Evolutionary conservation across 2,329 filamentous ascomycete species (phyloP).

Genomic region (Helotiales sp.): DNA sequence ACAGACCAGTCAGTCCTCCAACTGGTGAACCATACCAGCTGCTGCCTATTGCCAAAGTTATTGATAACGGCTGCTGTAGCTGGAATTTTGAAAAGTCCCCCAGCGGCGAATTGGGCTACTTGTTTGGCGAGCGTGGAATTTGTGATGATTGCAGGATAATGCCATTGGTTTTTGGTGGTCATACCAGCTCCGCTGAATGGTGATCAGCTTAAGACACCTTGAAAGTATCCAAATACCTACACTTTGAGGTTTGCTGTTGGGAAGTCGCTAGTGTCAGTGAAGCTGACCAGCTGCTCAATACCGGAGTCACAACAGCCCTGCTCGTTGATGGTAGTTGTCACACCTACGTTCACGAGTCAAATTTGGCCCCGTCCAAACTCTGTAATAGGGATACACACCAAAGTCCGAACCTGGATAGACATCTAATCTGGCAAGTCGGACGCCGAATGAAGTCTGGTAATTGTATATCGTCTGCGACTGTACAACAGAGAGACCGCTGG

Average conservation of each 20-base stretch:
- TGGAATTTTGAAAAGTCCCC: conserved; percentile 40
- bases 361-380: background rate
- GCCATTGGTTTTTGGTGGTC: conserved; percentile 58
- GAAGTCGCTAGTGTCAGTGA: conserved; percentile 57
- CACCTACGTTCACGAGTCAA: background rate
- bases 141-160: conserved; percentile 61
- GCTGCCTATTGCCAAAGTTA: conserved; percentile 58
- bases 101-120: conserved; percentile 56
- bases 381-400: background rate
- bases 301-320: conserved; percentile 48
- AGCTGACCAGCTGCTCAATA: conserved; percentile 56
- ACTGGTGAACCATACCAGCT: conserved; percentile 64
- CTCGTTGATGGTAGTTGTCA: background rate
- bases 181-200: conserved; percentile 46
- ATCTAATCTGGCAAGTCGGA: conserved; percentile 5
- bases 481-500: conserved; percentile 50
- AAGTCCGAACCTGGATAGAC: conserved; percentile 5
- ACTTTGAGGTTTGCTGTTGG: conserved; percentile 55
- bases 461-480: conserved; percentile 62
- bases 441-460: conserved; percentile 53
- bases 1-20: conserved; percentile 49
- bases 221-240: conserved; percentile 13
- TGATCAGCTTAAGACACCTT: background rate
- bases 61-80: conserved; percentile 66
- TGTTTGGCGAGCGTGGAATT: conserved; percentile 58